A percentile compares a stretch with the other conserved stretches of the same genome.
phyloP scores from a whole-genome alignment of 1,284 basidiomycete species.

The Chalciporus sp. region DNA sequence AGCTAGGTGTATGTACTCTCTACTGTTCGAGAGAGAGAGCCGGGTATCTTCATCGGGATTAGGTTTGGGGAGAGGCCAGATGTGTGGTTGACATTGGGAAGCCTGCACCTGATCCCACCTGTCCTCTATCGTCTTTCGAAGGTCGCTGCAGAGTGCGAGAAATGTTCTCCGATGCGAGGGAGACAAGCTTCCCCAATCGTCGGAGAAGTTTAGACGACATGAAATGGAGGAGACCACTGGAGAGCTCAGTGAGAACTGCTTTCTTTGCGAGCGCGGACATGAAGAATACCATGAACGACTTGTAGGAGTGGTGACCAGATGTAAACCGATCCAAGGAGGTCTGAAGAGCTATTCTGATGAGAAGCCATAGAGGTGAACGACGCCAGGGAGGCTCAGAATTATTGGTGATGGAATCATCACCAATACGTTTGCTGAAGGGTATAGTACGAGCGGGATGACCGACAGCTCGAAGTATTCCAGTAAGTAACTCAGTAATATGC shows the following conservation, averaged over 20 bases:
- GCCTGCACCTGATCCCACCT: slow-evolving; percentile 18
- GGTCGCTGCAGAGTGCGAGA: neutral
- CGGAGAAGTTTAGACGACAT: slow-evolving; percentile 37
- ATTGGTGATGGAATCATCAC: slow-evolving; percentile 44
- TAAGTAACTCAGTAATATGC: slow-evolving; percentile 47
- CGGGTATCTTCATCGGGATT: slow-evolving; percentile 31
- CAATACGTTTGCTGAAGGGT: slow-evolving; percentile 37
- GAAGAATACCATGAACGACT: slow-evolving; percentile 47
- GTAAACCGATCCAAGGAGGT: slow-evolving; percentile 32
- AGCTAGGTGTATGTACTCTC: slow-evolving; percentile 24
- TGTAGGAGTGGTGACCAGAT: slow-evolving; percentile 37
- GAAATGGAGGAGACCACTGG: slow-evolving; percentile 36
- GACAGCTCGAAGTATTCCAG: slow-evolving; percentile 41
- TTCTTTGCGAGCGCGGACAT: slow-evolving; percentile 36
- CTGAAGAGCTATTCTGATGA: slow-evolving; percentile 42
- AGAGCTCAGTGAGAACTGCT: slow-evolving; percentile 18
- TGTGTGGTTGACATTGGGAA: slow-evolving; percentile 18
- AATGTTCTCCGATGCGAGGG: slow-evolving; percentile 9
- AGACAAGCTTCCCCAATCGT: slow-evolving; percentile 41
- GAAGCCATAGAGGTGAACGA: slow-evolving; percentile 47
- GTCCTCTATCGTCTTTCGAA: slow-evolving; percentile 6
- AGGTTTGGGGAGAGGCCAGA: slow-evolving; percentile 31
- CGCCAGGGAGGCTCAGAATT: slow-evolving; percentile 44
- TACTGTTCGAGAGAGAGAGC: slow-evolving; percentile 33
- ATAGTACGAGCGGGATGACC: slow-evolving; percentile 27